These are phyloP conservation scores for Streptanthus diversifolius DNA, from an alignment of 345 rosid genomes.

Conservation along the genomic window DNA sequence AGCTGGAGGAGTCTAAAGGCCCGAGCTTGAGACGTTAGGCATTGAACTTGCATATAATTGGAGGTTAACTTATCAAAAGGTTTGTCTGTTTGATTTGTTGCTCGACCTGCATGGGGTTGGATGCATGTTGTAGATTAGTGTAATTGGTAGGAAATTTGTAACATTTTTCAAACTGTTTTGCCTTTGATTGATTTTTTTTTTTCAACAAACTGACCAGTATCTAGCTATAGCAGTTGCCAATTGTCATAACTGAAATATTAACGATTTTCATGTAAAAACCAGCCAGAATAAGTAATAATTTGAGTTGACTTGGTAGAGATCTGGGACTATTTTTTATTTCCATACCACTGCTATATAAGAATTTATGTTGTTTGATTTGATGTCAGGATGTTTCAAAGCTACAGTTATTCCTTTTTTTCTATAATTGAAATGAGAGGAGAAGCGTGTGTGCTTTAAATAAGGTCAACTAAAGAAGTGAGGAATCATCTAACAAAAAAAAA, in stretches of 20 bases:
- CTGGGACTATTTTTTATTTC: background rate
- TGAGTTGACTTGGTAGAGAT: conserved; percentile 19
- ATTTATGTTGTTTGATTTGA: conserved; percentile 8
- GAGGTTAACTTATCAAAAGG: background rate
- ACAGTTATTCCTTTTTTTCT: background rate
- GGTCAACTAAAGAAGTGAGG: conserved; percentile 15
- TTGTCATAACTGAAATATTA: background rate
- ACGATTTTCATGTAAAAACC: background rate
- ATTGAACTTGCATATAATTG: conserved; percentile 9
- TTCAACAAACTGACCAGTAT: background rate
- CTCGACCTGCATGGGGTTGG: background rate
- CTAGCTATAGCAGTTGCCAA: background rate
- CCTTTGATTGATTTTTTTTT: background rate
- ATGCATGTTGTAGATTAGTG: conserved; percentile 24
- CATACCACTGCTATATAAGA: conserved; percentile 1
- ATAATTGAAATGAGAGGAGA: background rate
- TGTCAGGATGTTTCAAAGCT: conserved; percentile 4
- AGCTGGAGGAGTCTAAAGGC: conserved; percentile 54
- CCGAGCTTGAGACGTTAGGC: conserved; percentile 23
- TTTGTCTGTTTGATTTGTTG: conserved; percentile 2
- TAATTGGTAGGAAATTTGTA: background rate
- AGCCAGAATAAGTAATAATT: background rate
- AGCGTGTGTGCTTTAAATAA: background rate
- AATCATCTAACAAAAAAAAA: background rate
- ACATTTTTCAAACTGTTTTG: background rate